Percentiles rank a stretch among this genome's conserved stretches.
These are phyloP conservation scores for Ilyonectria mors-panacis DNA, from an alignment of 2,329 filamentous ascomycete genomes.

Conservation along the genomic window DNA sequence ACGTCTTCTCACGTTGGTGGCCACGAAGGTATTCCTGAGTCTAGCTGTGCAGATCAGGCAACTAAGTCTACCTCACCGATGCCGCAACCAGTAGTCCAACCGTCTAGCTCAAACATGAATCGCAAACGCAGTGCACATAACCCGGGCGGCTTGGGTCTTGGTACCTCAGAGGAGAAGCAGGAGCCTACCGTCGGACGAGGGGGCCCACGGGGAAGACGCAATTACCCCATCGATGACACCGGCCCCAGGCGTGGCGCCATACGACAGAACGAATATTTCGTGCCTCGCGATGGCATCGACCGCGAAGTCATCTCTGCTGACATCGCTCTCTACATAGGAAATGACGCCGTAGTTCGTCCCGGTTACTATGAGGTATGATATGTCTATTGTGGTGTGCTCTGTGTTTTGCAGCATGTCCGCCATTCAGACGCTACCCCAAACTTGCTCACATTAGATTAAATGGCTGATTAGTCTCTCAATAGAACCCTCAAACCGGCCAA, in stretches of 20 bases:
- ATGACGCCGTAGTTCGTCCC: slow-evolving; percentile 84
- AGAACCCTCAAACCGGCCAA: slow-evolving; percentile 72
- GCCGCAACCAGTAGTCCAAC: too few relatives aligned
- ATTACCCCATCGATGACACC: too few relatives aligned
- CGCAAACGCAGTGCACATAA: too few relatives aligned
- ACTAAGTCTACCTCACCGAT: too few relatives aligned
- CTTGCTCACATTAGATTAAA: slow-evolving; percentile 33
- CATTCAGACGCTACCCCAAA: not conserved
- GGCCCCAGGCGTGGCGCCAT: slow-evolving; percentile 50
- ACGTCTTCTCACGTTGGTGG: too few relatives aligned
- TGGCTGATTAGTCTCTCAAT: slow-evolving; percentile 41
- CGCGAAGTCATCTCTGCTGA: slow-evolving; percentile 88
- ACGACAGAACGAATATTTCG: slow-evolving; percentile 84
- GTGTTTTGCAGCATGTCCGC: not conserved
- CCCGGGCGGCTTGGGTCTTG: too few relatives aligned
- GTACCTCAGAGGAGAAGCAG: too few relatives aligned
- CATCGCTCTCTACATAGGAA: slow-evolving; percentile 87
- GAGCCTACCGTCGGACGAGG: too few relatives aligned
- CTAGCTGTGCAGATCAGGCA: too few relatives aligned
- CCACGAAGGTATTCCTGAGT: too few relatives aligned
- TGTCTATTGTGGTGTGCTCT: not conserved
- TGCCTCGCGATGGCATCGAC: slow-evolving; percentile 85
- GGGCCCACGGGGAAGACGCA: too few relatives aligned
- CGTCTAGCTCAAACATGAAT: too few relatives aligned
- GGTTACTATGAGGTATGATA: slow-evolving; percentile 78